Percentiles rank a stretch among this genome's conserved stretches.
These are phyloP conservation scores for Adiantum capillusveneris DNA, from an alignment of 75 land plant species.

Conservation along the genomic window DNA sequence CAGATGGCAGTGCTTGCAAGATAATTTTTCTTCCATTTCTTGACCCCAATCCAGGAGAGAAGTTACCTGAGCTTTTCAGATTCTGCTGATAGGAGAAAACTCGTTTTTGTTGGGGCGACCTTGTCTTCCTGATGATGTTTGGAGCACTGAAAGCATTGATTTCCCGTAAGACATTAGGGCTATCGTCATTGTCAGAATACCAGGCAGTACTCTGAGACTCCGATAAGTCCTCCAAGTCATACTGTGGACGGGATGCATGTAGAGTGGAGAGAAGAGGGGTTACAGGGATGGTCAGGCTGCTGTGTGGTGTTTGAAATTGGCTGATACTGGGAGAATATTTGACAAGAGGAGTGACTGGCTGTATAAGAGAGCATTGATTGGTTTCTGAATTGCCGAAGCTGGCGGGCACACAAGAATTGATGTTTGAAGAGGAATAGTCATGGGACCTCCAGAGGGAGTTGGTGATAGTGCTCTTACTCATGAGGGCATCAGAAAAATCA, in stretches of 20 bases:
- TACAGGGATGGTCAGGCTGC: background rate
- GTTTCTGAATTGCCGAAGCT: too few species aligned
- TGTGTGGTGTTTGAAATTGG: slow-evolving; percentile 4
- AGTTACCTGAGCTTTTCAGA: slow-evolving; percentile 5
- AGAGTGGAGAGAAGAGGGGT: background rate
- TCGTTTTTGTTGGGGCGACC: slow-evolving; percentile 35
- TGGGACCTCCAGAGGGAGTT: too few species aligned
- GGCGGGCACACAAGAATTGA: slow-evolving; percentile 10
- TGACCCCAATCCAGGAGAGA: slow-evolving; percentile 1
- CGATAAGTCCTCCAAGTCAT: slow-evolving; percentile 1
- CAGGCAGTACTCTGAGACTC: slow-evolving; percentile 1
- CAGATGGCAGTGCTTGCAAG: slow-evolving; percentile 23
- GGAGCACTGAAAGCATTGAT: slow-evolving; percentile 16
- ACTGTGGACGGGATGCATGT: background rate
- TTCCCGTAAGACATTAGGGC: slow-evolving; percentile 28
- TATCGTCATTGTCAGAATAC: slow-evolving; percentile 18
- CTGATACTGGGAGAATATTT: slow-evolving; percentile 2
- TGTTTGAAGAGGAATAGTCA: too few species aligned
- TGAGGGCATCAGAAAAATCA: too few species aligned
- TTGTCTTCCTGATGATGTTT: slow-evolving; percentile 9
- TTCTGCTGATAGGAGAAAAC: slow-evolving; percentile 21
- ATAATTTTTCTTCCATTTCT: slow-evolving; percentile 23
- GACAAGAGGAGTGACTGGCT: slow-evolving; percentile 5
- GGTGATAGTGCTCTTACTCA: too few species aligned
- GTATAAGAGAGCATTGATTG: background rate